Conservation (phyloP, 2,329 filamentous ascomycete species). For the Magnaporthiopsis incrustans region DNA sequence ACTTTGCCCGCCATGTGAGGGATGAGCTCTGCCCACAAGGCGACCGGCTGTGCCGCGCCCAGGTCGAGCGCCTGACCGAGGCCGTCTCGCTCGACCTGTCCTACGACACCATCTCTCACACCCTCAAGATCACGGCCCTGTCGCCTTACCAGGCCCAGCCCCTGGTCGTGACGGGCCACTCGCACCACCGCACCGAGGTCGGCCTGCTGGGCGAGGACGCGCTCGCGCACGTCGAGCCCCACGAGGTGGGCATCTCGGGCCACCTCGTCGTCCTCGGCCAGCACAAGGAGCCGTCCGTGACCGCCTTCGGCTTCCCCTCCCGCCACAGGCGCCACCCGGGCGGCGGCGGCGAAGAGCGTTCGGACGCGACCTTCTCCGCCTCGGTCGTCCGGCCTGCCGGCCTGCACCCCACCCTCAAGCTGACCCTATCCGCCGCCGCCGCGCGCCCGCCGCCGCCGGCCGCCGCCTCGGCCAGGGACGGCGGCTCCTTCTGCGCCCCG, state of each 20-base stretch:
- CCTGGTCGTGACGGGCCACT: constrained; percentile 31
- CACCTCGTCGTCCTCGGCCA: constrained; percentile 72
- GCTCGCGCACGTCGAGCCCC: constrained; percentile 49
- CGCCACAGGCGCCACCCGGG: constrained; percentile 56
- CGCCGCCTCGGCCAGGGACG: neutral
- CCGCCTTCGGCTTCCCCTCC: constrained; percentile 76
- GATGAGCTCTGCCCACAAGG: constrained; percentile 40
- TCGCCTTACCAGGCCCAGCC: constrained; percentile 45
- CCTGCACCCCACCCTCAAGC: constrained; percentile 71
- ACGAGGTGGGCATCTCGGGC: constrained; percentile 73
- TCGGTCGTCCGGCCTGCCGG: constrained; percentile 65
- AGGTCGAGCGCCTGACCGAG: constrained; percentile 33
- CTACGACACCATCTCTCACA: constrained; percentile 60
- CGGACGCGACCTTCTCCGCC: constrained; percentile 46
- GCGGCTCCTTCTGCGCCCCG: constrained; percentile 48
- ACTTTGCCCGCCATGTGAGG: constrained; percentile 46
- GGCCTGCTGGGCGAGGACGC: constrained; percentile 65
- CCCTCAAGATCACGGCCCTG: constrained; percentile 55
- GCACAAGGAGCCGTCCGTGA: constrained; percentile 61
- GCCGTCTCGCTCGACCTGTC: constrained; percentile 69
- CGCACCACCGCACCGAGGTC: constrained; percentile 61
- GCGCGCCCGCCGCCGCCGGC: constrained; percentile 31
- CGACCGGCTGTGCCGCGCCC: constrained; percentile 40
- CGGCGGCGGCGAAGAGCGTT: constrained; percentile 1
- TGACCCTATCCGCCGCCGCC: constrained; percentile 43